Evolutionary conservation across 176 grass and related monocot species (phyloP), one percentile per base, ranked within the genome.

Genomic region (Triticum aestivum): DNA sequence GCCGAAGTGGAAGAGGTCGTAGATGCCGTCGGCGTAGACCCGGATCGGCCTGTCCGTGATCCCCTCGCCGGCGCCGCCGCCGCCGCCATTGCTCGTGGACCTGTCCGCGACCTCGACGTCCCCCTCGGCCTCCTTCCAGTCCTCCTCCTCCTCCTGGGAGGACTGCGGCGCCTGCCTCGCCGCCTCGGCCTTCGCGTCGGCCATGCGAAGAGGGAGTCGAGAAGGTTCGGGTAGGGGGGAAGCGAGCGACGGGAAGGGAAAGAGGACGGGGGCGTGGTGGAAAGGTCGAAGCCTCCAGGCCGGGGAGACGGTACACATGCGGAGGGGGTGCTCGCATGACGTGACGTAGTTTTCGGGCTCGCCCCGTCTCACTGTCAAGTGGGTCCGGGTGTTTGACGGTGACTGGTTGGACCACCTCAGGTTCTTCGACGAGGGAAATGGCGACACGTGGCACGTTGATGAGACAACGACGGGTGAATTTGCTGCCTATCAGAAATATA

Each of bases 1-100:
- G 59, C 94, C 94, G 90, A 97, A 97, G 77, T 97, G 94, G 86
- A 97, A 94, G 80, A 97, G 94, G 85, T 94, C 94, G 86, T 97
- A 97, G 77, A 97, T 97, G 65, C 94, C 94, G 54, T 97, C 94
- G 44, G 94, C 94, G 65, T 97, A 97, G 67, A 97, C 92, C 61
- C 94, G 86, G 75, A 97, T 89, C 70, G 92, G 92, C 45, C 90
- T 33, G 76, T 91, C 92, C 79, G 33, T 85, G 35, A 76, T 82
- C 77, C 82, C 74, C 72, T 65, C 77, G 12, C 3, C 29, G 67
- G 74, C 5, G 51, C 15, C 54, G n/a, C 11, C 45, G 8, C 87
- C 54, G n/a, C 18, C 45, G 8, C 87, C 90, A 58, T 78, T 79
- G 52, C 73, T 8, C 10, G 27, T 32, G 79, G 45, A 54, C 14